Base-by-base conservation (phyloP, 163 green algal species). In the Coccomyxa subellipsoidea region DNA sequence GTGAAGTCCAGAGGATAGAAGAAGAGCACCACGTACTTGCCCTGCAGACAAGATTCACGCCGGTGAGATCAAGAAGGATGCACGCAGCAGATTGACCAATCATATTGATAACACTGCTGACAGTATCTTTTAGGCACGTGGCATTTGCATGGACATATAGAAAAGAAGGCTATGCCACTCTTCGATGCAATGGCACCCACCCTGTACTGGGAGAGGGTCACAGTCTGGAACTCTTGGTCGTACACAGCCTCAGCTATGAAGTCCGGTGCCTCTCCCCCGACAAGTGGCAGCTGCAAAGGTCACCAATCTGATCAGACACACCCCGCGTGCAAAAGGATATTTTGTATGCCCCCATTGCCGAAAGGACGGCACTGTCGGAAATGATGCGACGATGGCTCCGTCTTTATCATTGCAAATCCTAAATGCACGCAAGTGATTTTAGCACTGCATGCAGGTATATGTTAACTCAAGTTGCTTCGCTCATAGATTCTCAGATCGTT, bases 21-120 rank as follows among this genome's bases (percentile, higher is more conserved):
- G 87, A 96, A 96, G 4, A 98, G 91, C 25, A 98, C 92, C 35
- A 98, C 94, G 78, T 98, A 98, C 82, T 93, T 92, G 82, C 90
- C 89, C 66, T 73, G 66, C 27, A 21, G 23, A 59, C 1, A 12
- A 59, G 23, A n/a, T n/a, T n/a, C n/a, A n/a, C n/a, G n/a, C n/a
- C n/a, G n/a, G n/a, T n/a, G n/a, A n/a, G n/a, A n/a, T n/a, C n/a
- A n/a, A n/a, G n/a, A n/a, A n/a, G n/a, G n/a, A n/a, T n/a, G n/a
- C n/a, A n/a, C n/a, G n/a, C n/a, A n/a, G n/a, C n/a, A n/a, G n/a
- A n/a, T n/a, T n/a, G n/a, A n/a, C n/a, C n/a, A n/a, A n/a, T n/a
- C n/a, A n/a, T n/a, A n/a, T n/a, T n/a, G n/a, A n/a, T n/a, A n/a
- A n/a, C n/a, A n/a, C n/a, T n/a, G n/a, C n/a, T n/a, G n/a, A n/a